phyloP scores from a whole-genome alignment of 2,329 filamentous ascomycete genomes.

The Lachnellula arida region DNA sequence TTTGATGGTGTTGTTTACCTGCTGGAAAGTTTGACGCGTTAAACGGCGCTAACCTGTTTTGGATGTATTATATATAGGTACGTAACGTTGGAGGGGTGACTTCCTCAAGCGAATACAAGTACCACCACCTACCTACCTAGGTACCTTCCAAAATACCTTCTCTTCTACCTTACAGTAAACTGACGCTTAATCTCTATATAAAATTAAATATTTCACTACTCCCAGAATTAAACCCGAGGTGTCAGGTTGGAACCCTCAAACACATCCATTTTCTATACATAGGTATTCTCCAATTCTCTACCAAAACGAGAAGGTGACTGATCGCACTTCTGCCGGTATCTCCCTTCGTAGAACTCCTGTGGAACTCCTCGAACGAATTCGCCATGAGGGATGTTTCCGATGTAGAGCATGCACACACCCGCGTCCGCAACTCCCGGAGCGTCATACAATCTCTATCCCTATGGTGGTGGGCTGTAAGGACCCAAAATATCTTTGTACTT shows the following conservation, averaged over 20 bases:
- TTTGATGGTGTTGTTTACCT: background rate
- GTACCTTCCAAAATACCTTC: background rate
- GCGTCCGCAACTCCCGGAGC: conserved; percentile 16
- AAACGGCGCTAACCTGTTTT: too few relatives aligned
- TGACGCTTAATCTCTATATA: too few relatives aligned
- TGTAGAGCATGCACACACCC: conserved; percentile 18
- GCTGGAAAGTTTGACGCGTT: too few relatives aligned
- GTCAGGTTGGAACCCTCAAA: too few relatives aligned
- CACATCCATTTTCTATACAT: too few relatives aligned
- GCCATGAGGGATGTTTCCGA: conserved; percentile 18
- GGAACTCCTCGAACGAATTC: conserved; percentile 10
- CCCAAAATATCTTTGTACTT: conserved; percentile 15
- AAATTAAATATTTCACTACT: too few relatives aligned
- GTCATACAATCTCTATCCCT: conserved; percentile 15
- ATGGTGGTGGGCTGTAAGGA: conserved; percentile 4
- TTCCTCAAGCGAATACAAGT: background rate
- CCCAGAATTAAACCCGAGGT: too few relatives aligned
- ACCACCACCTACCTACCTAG: too few relatives aligned
- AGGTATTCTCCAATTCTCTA: background rate
- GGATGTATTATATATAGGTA: too few relatives aligned
- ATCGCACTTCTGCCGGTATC: background rate
- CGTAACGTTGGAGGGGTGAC: too few relatives aligned
- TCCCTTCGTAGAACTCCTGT: background rate
- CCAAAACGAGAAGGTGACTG: background rate
- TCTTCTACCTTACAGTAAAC: too few relatives aligned